A percentile compares a stretch with the other conserved stretches of the same genome.
phyloP scores from a whole-genome alignment of 2,329 filamentous ascomycete species.

The Penicillium sp. region DNA sequence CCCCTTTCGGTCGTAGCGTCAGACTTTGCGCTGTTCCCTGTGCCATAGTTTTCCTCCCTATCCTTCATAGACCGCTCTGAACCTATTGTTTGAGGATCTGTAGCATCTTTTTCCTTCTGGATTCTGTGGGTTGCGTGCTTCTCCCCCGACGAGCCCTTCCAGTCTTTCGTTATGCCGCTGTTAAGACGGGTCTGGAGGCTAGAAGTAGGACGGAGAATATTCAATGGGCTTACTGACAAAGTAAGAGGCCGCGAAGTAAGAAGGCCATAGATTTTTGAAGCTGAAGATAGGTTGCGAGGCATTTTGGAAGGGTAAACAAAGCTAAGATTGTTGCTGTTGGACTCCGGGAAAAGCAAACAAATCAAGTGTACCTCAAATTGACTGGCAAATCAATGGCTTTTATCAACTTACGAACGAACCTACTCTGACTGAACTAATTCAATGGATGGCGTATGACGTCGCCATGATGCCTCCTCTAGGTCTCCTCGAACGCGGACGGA shows the following conservation, averaged over 20 bases:
- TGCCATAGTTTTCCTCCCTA: conserved; percentile 26
- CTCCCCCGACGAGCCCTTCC: conserved; percentile 39
- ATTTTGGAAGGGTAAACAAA: conserved; percentile 19
- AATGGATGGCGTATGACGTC: conserved; percentile 4
- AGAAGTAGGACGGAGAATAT: conserved; percentile 18
- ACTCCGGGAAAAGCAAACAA: neutral
- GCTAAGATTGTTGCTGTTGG: neutral
- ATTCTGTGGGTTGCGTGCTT: conserved; percentile 41
- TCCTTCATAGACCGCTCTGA: conserved; percentile 38
- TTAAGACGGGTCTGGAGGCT: conserved; percentile 24
- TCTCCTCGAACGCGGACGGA: conserved; percentile 22
- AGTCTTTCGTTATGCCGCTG: conserved; percentile 32
- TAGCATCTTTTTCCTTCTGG: conserved; percentile 34
- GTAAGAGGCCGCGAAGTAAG: conserved; percentile 23
- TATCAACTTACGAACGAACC: neutral
- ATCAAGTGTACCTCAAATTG: neutral
- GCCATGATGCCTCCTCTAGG: conserved; percentile 9
- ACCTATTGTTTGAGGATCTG: conserved; percentile 39
- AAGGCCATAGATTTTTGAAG: conserved; percentile 18
- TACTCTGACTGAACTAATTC: neutral
- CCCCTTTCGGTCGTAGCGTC: conserved; percentile 44
- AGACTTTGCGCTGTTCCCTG: conserved; percentile 9
- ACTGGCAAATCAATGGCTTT: neutral
- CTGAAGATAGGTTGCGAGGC: conserved; percentile 21
- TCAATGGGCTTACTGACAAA: conserved; percentile 24